phyloP scores from a whole-genome alignment of 345 rosid genomes.

The Syzygium aqueum region DNA sequence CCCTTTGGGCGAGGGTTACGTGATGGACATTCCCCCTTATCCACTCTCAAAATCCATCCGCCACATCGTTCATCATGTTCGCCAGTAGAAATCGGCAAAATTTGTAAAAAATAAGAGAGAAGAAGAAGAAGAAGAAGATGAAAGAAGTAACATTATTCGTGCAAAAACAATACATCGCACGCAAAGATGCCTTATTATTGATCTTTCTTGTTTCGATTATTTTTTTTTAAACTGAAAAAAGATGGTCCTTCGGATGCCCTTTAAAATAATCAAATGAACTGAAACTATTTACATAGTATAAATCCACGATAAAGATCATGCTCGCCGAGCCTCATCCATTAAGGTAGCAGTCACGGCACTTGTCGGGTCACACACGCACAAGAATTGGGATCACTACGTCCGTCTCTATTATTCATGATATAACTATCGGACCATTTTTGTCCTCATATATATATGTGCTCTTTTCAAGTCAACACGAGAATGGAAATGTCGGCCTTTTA shows the following conservation, averaged over 20 bases:
- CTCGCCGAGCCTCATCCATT: not conserved
- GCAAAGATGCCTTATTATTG: not conserved
- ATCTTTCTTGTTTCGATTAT: not conserved
- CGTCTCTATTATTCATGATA: not conserved
- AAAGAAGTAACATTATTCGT: not conserved
- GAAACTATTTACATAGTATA: not conserved
- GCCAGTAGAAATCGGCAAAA: not conserved
- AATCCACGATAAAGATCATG: not conserved
- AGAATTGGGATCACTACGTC: not conserved
- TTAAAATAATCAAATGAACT: not conserved
- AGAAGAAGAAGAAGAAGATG: rapidly evolving
- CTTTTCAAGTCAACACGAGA: not conserved
- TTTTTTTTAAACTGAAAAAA: not conserved
- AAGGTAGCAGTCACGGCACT: not conserved
- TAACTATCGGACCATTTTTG: not conserved
- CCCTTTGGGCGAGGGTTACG: not conserved
- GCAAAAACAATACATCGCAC: not conserved
- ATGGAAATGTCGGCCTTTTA: not conserved
- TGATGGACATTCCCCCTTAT: not conserved
- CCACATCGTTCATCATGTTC: not conserved
- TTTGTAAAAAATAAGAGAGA: not conserved
- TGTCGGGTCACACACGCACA: not conserved
- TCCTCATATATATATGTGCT: not conserved
- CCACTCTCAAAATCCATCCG: not conserved
- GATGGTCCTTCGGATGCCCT: not conserved